Evolutionary conservation across 305 asterid species (phyloP).

Genomic region (Euphrasia arctica): DNA sequence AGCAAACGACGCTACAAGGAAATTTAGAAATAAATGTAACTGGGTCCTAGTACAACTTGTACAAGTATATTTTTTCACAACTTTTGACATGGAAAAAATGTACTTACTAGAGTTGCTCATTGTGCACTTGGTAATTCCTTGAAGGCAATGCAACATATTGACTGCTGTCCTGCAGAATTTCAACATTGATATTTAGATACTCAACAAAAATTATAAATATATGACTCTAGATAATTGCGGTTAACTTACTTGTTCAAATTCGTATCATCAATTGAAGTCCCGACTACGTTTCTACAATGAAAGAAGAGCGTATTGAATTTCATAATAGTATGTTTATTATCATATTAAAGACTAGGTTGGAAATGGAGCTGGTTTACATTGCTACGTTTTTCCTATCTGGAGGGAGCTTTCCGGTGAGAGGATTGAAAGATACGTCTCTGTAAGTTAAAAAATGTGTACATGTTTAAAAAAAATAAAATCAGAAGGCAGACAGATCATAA

Average conservation of each 20-base stretch:
- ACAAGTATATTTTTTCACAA: neutral
- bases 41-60: neutral
- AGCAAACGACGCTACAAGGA: constrained; percentile 45
- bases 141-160: constrained; percentile 41
- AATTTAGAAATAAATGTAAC: neutral
- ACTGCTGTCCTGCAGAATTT: constrained; percentile 39
- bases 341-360: neutral
- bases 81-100: neutral
- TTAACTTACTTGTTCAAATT: constrained; percentile 42
- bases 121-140: constrained; percentile 38
- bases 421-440: constrained; percentile 73
- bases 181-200: neutral
- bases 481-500: neutral
- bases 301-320: constrained; percentile 13
- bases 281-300: constrained; percentile 50
- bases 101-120: constrained; percentile 42
- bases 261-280: constrained; percentile 46
- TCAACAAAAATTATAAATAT: neutral
- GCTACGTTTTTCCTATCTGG: constrained; percentile 32
- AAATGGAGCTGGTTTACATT: constrained; percentile 36
- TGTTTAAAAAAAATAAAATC: neutral
- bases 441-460: constrained; percentile 4
- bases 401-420: constrained; percentile 46
- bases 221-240: neutral
- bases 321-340: neutral